A percentile compares a stretch with the other conserved stretches of the same genome.
Evolutionary conservation across 2,329 filamentous ascomycete species (phyloP).

Genomic region (Penicillium sp.): DNA sequence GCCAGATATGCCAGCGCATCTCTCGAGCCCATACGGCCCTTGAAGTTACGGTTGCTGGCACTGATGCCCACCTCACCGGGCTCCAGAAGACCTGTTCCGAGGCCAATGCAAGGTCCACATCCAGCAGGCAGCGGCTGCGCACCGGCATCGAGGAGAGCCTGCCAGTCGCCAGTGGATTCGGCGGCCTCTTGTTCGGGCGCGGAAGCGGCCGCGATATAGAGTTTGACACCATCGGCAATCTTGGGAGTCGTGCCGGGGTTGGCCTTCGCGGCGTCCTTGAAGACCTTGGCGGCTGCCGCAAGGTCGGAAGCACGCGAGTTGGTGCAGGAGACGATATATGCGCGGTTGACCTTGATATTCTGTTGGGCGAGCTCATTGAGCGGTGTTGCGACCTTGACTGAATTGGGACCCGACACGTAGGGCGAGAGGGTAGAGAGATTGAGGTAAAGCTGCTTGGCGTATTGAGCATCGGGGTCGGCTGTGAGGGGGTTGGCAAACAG

Average conservation of each 20-base stretch:
- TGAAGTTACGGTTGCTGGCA: slow-evolving; percentile 85
- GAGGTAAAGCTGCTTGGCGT: slow-evolving; percentile 79
- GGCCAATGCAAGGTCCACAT: slow-evolving; percentile 83
- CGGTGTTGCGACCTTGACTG: slow-evolving; percentile 78
- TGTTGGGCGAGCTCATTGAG: slow-evolving; percentile 59
- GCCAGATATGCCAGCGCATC: slow-evolving; percentile 82
- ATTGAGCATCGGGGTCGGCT: slow-evolving; percentile 74
- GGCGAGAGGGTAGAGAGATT: slow-evolving; percentile 81
- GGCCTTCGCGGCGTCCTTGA: slow-evolving; percentile 67
- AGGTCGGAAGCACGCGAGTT: slow-evolving; percentile 81
- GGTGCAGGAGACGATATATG: slow-evolving; percentile 87
- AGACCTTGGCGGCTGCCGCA: slow-evolving; percentile 76
- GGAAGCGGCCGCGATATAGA: slow-evolving; percentile 90
- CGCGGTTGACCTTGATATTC: slow-evolving; percentile 75
- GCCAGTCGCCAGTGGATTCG: slow-evolving; percentile 82
- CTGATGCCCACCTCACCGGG: slow-evolving; percentile 82
- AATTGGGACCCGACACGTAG: slow-evolving; percentile 83
- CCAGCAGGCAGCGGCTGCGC: slow-evolving; percentile 67
- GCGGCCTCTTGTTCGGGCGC: slow-evolving; percentile 70
- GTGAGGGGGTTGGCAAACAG: slow-evolving; percentile 63
- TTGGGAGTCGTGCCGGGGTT: slow-evolving; percentile 63
- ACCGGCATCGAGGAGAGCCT: slow-evolving; percentile 75
- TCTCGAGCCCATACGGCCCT: slow-evolving; percentile 80
- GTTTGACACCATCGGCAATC: slow-evolving; percentile 71
- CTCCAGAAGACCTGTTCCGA: slow-evolving; percentile 76